Evolutionary conservation across 192 early-diverging fungal genomes (phyloP), one percentile per base, ranked within the genome.

Genomic region (Coemansia sp.): DNA sequence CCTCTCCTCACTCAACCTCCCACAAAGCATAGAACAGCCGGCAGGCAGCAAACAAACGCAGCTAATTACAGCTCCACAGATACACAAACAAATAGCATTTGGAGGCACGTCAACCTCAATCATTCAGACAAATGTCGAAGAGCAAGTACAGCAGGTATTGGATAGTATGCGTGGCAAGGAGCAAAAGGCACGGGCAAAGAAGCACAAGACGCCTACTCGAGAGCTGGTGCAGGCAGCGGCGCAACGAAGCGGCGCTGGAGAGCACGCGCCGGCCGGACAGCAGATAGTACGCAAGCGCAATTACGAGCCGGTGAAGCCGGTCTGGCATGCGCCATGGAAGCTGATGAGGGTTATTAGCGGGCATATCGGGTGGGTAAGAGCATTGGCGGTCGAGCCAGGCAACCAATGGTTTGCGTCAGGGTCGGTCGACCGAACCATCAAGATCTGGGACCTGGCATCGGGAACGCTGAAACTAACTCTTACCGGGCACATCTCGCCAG

Each of bases 301-400:
- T 36, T 77, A 77, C 11, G 74, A 77, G 57, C 64, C 74, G 0
- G 60, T 67, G 6, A 56, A 44, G 52, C 97, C 97, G 4, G 79
- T 85, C 36, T 99, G 97, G 97, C 97, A 99, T 74, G 92, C 97
- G 39, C 97, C 97, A 21, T 99, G 97, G 97, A 96, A 94, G 79
- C 79, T 99, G 53, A 64, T 74, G 71, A 64, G 90, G 50, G 93
- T 98, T 37, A 97, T 99, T 52, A 91, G 89, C 59, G 97, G 97
- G 11, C 97, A 99, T 69, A 82, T 93, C 51, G 97, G 97, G 4
- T 98, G 95, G 95, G 95, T 99, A 30, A 80, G 95, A 20, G 82
- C 87, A 31, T 80, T 99, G 39, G 85, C 93, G 14, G 88, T 99
- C 5, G 97, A 99, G 60, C 88, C 92, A 20, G 86, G 89, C 11